Evolutionary conservation across 2,329 filamentous ascomycete genomes (phyloP), one percentile per base, ranked within the genome.

Genomic region (Cladosporium colombiae): DNA sequence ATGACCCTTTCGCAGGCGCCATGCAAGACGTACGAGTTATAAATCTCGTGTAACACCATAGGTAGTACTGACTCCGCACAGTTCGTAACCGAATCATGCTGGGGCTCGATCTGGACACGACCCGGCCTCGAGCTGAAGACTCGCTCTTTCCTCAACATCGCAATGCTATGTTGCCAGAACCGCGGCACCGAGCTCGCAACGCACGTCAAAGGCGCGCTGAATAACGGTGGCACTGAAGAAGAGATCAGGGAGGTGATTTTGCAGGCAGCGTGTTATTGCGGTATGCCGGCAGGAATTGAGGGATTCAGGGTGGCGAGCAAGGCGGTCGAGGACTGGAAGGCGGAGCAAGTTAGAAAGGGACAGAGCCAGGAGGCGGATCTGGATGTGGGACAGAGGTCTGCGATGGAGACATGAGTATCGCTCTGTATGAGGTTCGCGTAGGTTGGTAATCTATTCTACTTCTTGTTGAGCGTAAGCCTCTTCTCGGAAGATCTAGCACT

Each of bases 61-160:
- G 23, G 33, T 66, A 11, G 14, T 1, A 23, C 40, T 46, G 31
- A n/a, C 49, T 31, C 18, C 13, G 37, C 27, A 37, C 44, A 76
- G 75, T 76, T 74, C 44, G 83, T 88, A 1, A 89, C 87, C 0
- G 87, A 89, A 76, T 85, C 81, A 74, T 86, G 84, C 77, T 90
- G 87, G 88, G 87, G 87, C 16, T 82, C 82, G 66, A 83, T 84
- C 29, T 90, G 88, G 88, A 84, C 84, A 3, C 83, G 88, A 8
- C 86, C 86, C 0, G 88, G 87, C 0, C 81, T 90, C 10, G 82
- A 85, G 40, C 82, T 83, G 66, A 87, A 89, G 74, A 84, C 86
- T 69, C 82, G 88, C 56, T 85, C 82, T 62, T 79, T 90, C 64
- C 77, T 90, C 62, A 89, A 89, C 74, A 85, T 89, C 57, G 86